phyloP scores from a whole-genome alignment of 2,329 filamentous ascomycete genomes.

The Emericellopsis atlantica region DNA sequence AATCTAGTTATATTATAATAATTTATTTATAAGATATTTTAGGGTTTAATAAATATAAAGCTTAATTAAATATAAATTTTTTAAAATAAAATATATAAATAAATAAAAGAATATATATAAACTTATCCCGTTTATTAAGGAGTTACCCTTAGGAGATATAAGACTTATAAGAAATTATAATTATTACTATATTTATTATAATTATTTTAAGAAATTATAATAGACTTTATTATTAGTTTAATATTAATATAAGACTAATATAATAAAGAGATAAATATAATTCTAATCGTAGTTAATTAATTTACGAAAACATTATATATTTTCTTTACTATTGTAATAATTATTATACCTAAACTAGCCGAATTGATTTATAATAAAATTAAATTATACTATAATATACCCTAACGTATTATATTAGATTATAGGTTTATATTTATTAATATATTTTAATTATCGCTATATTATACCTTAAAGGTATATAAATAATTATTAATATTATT shows the following conservation, averaged over 20 bases:
- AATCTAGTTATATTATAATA: too few species aligned
- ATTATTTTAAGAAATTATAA: not conserved
- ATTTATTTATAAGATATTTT: too few species aligned
- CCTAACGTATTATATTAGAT: not conserved
- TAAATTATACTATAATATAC: not conserved
- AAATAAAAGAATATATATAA: not conserved
- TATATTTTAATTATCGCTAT: not conserved
- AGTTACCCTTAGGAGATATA: not conserved
- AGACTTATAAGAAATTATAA: too few species aligned
- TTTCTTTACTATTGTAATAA: not conserved
- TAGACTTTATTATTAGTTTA: too few species aligned
- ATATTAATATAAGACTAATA: not conserved
- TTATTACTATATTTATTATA: too few species aligned
- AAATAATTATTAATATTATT: not conserved
- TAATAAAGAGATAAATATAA: not conserved
- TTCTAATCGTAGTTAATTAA: not conserved
- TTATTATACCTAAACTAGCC: not conserved
- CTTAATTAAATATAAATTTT: not conserved
- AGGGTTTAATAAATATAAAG: not conserved
- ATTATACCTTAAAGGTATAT: not conserved
- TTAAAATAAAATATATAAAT: not conserved
- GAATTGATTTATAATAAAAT: not conserved
- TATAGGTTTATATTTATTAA: not conserved
- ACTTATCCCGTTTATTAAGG: not conserved
- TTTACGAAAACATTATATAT: not conserved